phyloP scores from a whole-genome alignment of 495 filamentous ascomycete species.

The Oidiodendron maius region DNA sequence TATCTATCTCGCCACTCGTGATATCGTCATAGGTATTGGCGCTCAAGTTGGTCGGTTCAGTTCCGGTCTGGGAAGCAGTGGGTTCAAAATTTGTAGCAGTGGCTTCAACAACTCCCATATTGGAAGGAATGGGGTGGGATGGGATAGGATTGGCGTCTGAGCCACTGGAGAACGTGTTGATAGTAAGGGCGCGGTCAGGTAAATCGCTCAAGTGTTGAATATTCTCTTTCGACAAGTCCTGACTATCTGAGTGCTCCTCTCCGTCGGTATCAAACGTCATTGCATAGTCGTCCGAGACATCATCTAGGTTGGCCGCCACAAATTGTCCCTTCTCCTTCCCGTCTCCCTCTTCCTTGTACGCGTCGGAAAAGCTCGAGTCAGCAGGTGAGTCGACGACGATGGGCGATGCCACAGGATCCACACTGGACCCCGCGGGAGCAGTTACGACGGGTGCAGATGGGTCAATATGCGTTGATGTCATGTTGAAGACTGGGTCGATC shows the following conservation, averaged over 20 bases:
- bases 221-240: conserved; percentile 19
- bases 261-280: conserved; percentile 41
- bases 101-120: conserved; percentile 15
- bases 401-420: neutral
- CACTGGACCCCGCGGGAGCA: neutral
- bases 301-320: conserved; percentile 12
- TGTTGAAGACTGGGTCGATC: conserved; percentile 68
- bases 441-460: conserved; percentile 1
- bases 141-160: conserved; percentile 6
- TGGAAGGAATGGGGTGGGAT: conserved; percentile 8
- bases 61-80: conserved; percentile 11
- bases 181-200: conserved; percentile 14
- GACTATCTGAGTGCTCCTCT: conserved; percentile 20
- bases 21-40: conserved; percentile 25
- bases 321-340: conserved; percentile 2
- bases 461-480: conserved; percentile 48
- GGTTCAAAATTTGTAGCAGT: conserved; percentile 23
- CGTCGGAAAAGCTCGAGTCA: conserved; percentile 24
- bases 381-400: conserved; percentile 7
- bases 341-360: conserved; percentile 19
- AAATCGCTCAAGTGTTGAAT: conserved; percentile 14
- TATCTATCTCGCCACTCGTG: conserved; percentile 37
- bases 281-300: conserved; percentile 40
- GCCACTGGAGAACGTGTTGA: conserved; percentile 24
- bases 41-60: conserved; percentile 5